Evolutionary conservation across 2,329 filamentous ascomycete species (phyloP), one percentile per base, ranked within the genome.

Genomic region (Ampelomyces quisqualis): DNA sequence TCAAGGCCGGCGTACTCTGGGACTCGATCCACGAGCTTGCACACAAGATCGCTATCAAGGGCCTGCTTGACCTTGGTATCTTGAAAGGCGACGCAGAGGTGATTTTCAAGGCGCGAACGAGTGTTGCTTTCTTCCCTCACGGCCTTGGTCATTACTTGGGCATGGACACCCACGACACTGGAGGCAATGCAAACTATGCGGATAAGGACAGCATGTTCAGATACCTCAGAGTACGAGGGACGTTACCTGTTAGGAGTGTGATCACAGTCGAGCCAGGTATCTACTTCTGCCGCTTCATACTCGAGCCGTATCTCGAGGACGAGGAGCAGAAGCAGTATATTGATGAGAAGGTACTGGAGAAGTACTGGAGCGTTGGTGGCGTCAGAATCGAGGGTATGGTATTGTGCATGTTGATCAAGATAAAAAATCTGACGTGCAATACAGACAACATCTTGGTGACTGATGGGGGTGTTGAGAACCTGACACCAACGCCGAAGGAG

Each of bases 191-290:
- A 2, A 71, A 76, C 49, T 75, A 76, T 53, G 60, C 59, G 7
- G 93, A 98, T 63, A 73, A 78, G 45, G 90, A 98, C 65, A 74
- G 80, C 23, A 81, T 96, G 77, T 97, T 96, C 71, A 78, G 82
- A 38, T 97, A 96, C 63, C 73, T 98, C 45, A 78, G 93, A 30
- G 84, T 95, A 26, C 76, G 93, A 38, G 85, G 87, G 9, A 77
- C 71, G 15, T 68, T 96, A 33, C 88, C 89, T 0, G 84, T 82
- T 0, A 85, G 86, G 6, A 85, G 85, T 34, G 88, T 98, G 17
- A 84, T 98, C 38, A 98, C 93, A 0, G 91, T 97, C 26, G 93
- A 98, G 73, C 93, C 93, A 9, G 93, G 93, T 14, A 83, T 84
- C 26, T 90, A 90, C 67, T 90, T 90, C 69, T 85, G 83, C 64